Percentiles rank a stretch among this genome's conserved stretches.
Evolutionary conservation across 225 moss, liverwort and hornwort species (phyloP).

Genomic region (Ulota crispa): DNA sequence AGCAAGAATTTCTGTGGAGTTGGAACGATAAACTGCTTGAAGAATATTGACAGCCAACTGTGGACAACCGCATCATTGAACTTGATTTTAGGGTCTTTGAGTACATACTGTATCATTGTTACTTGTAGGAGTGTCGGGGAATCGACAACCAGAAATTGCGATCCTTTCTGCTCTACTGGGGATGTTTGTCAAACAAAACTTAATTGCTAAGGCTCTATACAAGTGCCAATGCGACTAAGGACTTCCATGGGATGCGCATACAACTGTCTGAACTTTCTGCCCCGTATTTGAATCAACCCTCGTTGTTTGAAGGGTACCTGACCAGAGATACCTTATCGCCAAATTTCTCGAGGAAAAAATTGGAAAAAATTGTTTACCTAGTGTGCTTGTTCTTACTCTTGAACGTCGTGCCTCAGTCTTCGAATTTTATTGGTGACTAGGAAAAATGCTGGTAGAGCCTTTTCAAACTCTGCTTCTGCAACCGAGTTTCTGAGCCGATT

Average conservation of each 20-base stretch:
- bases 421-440: neutral
- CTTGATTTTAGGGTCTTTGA: slow-evolving; percentile 3
- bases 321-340: neutral
- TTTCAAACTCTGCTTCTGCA: neutral
- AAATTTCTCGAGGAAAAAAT: neutral
- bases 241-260: neutral
- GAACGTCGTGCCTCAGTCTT: neutral
- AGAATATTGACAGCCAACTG: neutral
- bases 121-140: neutral
- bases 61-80: slow-evolving; percentile 5
- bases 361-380: neutral
- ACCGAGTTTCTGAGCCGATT: neutral
- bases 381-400: neutral
- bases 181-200: neutral
- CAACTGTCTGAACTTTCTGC: neutral
- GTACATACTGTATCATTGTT: slow-evolving; percentile 9
- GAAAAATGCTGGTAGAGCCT: neutral
- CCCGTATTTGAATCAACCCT: neutral
- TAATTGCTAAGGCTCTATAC: neutral
- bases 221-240: neutral
- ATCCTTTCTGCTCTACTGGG: neutral
- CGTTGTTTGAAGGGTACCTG: neutral
- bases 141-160: neutral
- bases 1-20: neutral
- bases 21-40: neutral